A percentile compares a stretch with the other conserved stretches of the same genome.
Evolutionary conservation across 495 filamentous ascomycete genomes (phyloP).

Genomic region (Venustampulla echinocandica): DNA sequence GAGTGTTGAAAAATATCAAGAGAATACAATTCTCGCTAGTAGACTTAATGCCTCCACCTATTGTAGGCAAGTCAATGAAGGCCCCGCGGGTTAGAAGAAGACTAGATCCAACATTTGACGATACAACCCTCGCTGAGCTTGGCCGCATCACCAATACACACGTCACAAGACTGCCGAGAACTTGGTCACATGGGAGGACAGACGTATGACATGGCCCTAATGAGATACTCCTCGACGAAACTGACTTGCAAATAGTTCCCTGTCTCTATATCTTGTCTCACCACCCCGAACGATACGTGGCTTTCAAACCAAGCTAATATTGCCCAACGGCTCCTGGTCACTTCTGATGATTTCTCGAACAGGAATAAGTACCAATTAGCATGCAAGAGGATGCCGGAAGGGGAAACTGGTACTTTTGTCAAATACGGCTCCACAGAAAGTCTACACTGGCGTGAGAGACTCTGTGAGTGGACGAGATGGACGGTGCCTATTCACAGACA

Average conservation of each 20-base stretch:
- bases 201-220: background rate
- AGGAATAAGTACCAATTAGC: conserved; percentile 2
- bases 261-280: conserved; percentile 2
- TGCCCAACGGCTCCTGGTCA: conserved; percentile 35
- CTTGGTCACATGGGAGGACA: background rate
- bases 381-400: background rate
- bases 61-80: background rate
- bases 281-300: background rate
- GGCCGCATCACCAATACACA: conserved; percentile 35
- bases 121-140: conserved; percentile 29
- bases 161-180: conserved; percentile 14
- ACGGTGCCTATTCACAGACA: conserved; percentile 10
- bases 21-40: conserved; percentile 9
- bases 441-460: conserved; percentile 36
- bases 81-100: background rate
- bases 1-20: conserved; percentile 4
- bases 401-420: conserved; percentile 3
- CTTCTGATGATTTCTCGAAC: conserved; percentile 24
- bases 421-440: conserved; percentile 2
- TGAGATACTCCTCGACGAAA: background rate
- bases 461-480: conserved; percentile 34
- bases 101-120: conserved; percentile 3
- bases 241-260: background rate
- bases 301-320: conserved; percentile 22
- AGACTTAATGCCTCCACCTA: conserved; percentile 7